Conservation (phyloP, 2,329 filamentous ascomycete species). For the Hypoxylon sp. region DNA sequence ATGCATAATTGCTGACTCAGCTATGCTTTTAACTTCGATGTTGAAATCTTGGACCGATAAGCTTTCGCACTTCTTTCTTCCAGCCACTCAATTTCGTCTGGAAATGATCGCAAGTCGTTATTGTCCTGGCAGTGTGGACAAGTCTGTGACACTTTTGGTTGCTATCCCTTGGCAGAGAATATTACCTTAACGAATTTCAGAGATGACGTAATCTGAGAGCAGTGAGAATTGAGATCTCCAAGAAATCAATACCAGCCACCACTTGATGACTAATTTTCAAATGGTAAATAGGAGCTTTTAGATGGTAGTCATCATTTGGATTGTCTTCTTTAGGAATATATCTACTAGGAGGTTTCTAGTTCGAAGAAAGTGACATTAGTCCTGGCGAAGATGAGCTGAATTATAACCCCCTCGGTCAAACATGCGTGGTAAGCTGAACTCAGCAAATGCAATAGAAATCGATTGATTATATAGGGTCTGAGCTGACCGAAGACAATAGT, state of each 20-base stretch:
- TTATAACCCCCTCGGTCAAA: too few relatives aligned
- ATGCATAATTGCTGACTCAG: constrained; percentile 4
- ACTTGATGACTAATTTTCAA: not conserved
- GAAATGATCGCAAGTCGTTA: not conserved
- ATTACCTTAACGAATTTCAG: not conserved
- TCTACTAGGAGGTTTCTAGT: too few relatives aligned
- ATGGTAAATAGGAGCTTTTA: not conserved
- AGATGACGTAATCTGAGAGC: not conserved
- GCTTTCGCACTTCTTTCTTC: not conserved
- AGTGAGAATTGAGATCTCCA: not conserved
- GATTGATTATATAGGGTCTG: not conserved
- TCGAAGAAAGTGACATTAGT: too few relatives aligned
- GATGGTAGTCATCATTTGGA: not conserved
- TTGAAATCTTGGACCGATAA: not conserved
- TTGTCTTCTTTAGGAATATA: not conserved
- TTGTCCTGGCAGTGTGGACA: not conserved
- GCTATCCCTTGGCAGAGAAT: not conserved
- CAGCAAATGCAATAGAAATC: not conserved
- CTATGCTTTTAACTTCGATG: constrained; percentile 6
- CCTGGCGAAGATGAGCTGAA: not conserved
- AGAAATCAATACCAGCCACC: not conserved
- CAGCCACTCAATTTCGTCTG: not conserved
- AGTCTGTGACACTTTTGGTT: not conserved
- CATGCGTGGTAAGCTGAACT: not conserved
- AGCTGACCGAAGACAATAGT: constrained; percentile 2